Evolutionary conservation across 2,329 filamentous ascomycete species (phyloP), one percentile per base, ranked within the genome.

Genomic region (Chrysoporthe austroafricana): DNA sequence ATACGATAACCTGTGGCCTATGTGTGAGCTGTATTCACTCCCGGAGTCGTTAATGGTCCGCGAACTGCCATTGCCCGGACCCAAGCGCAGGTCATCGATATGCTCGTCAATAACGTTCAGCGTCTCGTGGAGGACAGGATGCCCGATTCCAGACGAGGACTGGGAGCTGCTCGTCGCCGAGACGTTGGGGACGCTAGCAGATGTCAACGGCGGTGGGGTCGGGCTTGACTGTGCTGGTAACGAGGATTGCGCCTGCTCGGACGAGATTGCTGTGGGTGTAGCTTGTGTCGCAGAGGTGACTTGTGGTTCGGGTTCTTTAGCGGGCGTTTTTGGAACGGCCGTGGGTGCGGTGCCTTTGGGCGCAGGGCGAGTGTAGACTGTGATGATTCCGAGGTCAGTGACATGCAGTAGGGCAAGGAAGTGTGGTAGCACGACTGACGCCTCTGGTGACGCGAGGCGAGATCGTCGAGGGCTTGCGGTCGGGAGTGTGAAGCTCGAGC

Each of bases 51-150:
- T 93, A 56, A 84, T 79, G 63, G 80, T 79, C 66, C 86, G 81
- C 71, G 90, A 77, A 44, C 62, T 64, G 36, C 87, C 85, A 69
- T 82, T 85, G 69, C 79, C 83, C 5, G 83, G 81, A 7, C 85
- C 81, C 21, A 85, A 86, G 70, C 86, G 83, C 71, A 98, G 87
- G 77, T 97, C 92, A 54, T 93, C 97, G 73, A 98, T 97, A 76
- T 97, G 95, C 79, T 98, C 95, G 77, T 98, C 91, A 74, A 98
- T 98, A 68, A 98, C 95, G 75, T 94, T 97, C 63, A 98, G 81
- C 0, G 95, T 97, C 77, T 98, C 94, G 76, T 94, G 94, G 83
- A 98, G 91, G 62, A 97, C 94, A 13, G 92, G 91, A 75, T 89
- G 91, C 64, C 89, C 87, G 16, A 56, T 46, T 3, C 63, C 66